Percentiles rank a stretch among this genome's conserved stretches.
phyloP scores from a whole-genome alignment of 371 early-diverging fungal genomes.

The Rhizomucor miehei region DNA sequence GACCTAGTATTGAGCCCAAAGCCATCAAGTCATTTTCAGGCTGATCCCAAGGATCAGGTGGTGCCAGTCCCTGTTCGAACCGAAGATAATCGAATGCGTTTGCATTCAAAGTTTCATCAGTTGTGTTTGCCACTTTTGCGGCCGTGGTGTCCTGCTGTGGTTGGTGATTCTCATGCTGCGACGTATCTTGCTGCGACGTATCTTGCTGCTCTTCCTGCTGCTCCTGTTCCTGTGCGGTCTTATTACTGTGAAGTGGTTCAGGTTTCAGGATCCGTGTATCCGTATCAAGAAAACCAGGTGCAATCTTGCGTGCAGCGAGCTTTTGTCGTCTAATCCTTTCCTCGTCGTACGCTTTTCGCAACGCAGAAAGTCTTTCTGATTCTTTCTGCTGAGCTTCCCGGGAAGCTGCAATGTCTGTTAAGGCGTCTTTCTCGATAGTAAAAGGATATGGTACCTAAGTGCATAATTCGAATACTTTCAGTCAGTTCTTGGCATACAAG shows the following conservation, averaged over 20 bases:
- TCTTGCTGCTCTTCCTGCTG: slow-evolving; percentile 1
- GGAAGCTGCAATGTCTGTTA: slow-evolving; percentile 25
- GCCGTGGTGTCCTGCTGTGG: no score
- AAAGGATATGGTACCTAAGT: slow-evolving; percentile 34
- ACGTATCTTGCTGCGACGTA: no score
- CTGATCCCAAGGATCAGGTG: slow-evolving; percentile 75
- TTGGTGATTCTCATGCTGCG: no score
- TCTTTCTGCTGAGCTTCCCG: slow-evolving; percentile 19
- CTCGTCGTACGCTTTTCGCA: slow-evolving; percentile 28
- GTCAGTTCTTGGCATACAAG: neutral
- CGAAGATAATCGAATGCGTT: slow-evolving; percentile 49
- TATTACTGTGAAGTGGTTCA: slow-evolving; percentile 18
- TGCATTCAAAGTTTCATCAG: neutral
- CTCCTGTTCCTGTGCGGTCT: slow-evolving; percentile 3
- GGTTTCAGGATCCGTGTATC: slow-evolving; percentile 51
- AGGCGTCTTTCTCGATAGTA: slow-evolving; percentile 38
- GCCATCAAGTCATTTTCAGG: slow-evolving; percentile 55
- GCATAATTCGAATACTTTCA: neutral
- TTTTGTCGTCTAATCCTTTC: slow-evolving; percentile 42
- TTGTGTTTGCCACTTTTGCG: neutral
- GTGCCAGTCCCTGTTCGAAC: slow-evolving; percentile 72
- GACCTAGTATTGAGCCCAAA: slow-evolving; percentile 39
- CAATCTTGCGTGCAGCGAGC: slow-evolving; percentile 52
- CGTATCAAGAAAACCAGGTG: slow-evolving; percentile 57
- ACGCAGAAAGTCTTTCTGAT: slow-evolving; percentile 18